phyloP scores from a whole-genome alignment of 2,329 filamentous ascomycete genomes.

The Phialocephala subalpina region DNA sequence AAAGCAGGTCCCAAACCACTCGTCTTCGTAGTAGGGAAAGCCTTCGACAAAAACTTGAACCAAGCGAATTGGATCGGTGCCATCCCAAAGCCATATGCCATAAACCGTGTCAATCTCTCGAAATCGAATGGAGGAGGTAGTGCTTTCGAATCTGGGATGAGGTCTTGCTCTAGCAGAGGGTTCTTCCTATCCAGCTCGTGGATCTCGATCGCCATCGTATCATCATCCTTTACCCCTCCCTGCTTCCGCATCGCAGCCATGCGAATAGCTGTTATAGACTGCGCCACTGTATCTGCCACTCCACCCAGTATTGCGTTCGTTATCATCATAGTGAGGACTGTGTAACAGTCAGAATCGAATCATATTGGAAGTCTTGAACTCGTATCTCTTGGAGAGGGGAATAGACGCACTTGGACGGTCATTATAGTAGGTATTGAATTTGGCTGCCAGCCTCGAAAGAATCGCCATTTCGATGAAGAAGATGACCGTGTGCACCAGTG shows the following conservation, averaged over 20 bases:
- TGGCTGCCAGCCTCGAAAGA: constrained; percentile 80
- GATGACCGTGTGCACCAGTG: constrained; percentile 84
- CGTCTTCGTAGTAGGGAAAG: constrained; percentile 85
- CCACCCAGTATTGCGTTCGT: constrained; percentile 96
- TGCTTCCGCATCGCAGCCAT: constrained; percentile 70
- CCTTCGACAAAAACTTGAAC: constrained; percentile 84
- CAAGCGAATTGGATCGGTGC: constrained; percentile 94
- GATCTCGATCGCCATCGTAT: constrained; percentile 85
- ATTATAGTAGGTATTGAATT: constrained; percentile 95
- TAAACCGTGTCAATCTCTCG: constrained; percentile 91
- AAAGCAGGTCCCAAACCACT: constrained; percentile 79
- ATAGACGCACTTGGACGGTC: constrained; percentile 76
- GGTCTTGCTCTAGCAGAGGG: constrained; percentile 68
- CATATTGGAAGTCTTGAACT: constrained; percentile 8
- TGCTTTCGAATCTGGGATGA: constrained; percentile 68
- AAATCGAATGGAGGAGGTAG: constrained; percentile 92
- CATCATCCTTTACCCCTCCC: constrained; percentile 64
- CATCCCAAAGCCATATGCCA: constrained; percentile 97
- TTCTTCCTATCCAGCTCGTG: constrained; percentile 86
- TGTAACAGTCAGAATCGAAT: constrained; percentile 21
- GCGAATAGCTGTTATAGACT: constrained; percentile 86
- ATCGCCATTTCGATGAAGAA: constrained; percentile 90
- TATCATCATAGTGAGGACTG: constrained; percentile 98
- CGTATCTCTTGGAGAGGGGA: background rate
- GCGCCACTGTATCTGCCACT: constrained; percentile 94